phyloP scores from a whole-genome alignment of 1,139 yeast genomes.

The Kodamaea suecica region DNA sequence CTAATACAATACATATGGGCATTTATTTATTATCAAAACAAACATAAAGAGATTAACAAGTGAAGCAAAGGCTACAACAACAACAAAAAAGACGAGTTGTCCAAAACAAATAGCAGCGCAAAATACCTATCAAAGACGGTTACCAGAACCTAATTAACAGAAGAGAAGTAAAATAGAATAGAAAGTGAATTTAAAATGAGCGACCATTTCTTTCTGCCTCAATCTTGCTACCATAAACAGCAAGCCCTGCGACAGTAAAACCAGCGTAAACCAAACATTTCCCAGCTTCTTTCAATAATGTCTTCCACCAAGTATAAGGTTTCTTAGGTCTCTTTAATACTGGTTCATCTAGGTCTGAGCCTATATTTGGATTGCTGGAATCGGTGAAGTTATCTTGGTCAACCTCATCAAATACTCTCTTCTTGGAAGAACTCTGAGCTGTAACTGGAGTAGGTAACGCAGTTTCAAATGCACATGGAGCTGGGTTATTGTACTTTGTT shows the following conservation, averaged over 20 bases:
- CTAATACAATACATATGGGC: too few species aligned
- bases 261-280: constrained; percentile 35
- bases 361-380: not conserved
- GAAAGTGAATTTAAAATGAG: not conserved
- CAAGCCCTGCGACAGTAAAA: constrained; percentile 39
- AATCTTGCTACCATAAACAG: constrained; percentile 31
- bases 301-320: constrained; percentile 14
- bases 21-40: too few species aligned
- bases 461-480: not conserved
- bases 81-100: not conserved
- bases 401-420: constrained; percentile 9
- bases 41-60: too few species aligned
- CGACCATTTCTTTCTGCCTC: constrained; percentile 8
- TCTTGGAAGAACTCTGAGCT: constrained; percentile 2
- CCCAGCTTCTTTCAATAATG: constrained; percentile 30
- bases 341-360: constrained; percentile 2
- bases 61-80: not conserved
- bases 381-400: constrained; percentile 7
- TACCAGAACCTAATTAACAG: not conserved
- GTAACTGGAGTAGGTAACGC: not conserved
- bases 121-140: not conserved
- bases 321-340: constrained; percentile 9
- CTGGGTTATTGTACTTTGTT: not conserved
- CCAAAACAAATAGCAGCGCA: constrained; percentile 3
- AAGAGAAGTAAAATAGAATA: not conserved